phyloP scores from a whole-genome alignment of 1,139 yeast species.

The Suhomyces bribrorum region DNA sequence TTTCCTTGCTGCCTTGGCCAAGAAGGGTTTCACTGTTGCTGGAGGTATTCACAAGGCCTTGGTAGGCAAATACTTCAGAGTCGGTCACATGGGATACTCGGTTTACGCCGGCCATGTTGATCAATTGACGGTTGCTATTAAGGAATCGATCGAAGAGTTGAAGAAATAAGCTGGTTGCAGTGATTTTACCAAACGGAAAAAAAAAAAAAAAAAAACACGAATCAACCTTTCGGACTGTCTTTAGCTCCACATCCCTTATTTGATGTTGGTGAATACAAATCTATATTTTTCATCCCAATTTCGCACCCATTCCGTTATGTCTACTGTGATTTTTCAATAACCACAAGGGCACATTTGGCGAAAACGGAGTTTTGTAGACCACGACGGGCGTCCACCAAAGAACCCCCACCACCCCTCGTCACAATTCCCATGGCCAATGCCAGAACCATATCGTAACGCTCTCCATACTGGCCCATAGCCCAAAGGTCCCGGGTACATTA shows the following conservation, averaged over 20 bases:
- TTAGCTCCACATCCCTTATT: no score
- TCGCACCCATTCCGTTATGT: no score
- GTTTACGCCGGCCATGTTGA: constrained; percentile 48
- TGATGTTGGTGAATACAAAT: no score
- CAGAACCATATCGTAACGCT: no score
- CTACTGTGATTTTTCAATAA: background rate
- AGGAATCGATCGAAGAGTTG: constrained; percentile 20
- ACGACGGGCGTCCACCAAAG: no score
- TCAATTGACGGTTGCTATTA: constrained; percentile 35
- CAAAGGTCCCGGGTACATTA: no score
- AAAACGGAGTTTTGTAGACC: background rate
- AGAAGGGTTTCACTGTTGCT: constrained; percentile 78
- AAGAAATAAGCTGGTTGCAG: no score
- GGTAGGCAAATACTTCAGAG: constrained; percentile 81
- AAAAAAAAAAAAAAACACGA: background rate
- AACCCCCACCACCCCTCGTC: no score
- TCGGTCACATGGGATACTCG: constrained; percentile 89
- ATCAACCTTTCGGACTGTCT: no score
- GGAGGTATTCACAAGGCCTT: constrained; percentile 88
- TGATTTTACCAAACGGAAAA: no score
- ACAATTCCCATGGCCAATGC: no score
- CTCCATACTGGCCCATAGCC: no score
- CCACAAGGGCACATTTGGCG: background rate
- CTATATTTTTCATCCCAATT: background rate
- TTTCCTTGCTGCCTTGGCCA: constrained; percentile 53